A percentile compares a stretch with the other conserved stretches of the same genome.
Evolutionary conservation across 169 alveolate species (phyloP).

Genomic region (Blepharisma undulans): DNA sequence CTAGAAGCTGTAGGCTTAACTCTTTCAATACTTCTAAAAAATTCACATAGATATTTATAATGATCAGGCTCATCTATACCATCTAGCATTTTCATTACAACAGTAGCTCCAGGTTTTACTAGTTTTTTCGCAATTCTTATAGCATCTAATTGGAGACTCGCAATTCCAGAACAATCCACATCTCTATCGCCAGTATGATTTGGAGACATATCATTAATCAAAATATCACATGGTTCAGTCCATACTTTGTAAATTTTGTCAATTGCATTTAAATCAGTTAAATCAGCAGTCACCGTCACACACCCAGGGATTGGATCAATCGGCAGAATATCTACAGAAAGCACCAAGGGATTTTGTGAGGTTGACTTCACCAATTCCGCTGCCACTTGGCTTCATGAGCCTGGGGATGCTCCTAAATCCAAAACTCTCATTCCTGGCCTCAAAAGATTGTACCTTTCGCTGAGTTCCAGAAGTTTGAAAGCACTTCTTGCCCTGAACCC

Average conservation of each 20-base stretch:
- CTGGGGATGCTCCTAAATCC: constrained; percentile 83
- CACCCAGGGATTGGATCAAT: not conserved
- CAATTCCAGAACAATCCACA: constrained; percentile 41
- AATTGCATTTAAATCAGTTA: not conserved
- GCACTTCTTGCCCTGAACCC: constrained; percentile 71
- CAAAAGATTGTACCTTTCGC: constrained; percentile 49
- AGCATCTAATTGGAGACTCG: constrained; percentile 29
- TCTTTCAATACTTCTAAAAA: constrained; percentile 38
- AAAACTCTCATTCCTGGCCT: constrained; percentile 47
- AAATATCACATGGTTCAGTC: not conserved
- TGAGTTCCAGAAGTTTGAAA: constrained; percentile 66
- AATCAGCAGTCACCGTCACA: not conserved
- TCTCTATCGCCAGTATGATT: constrained; percentile 56
- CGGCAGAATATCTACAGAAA: constrained; percentile 13
- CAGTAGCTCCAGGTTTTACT: constrained; percentile 43
- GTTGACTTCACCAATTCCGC: not conserved
- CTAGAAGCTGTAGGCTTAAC: constrained; percentile 50
- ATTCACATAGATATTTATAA: not conserved
- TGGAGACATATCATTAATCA: constrained; percentile 57
- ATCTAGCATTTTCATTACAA: constrained; percentile 42
- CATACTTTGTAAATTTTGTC: not conserved
- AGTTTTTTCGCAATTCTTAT: constrained; percentile 18
- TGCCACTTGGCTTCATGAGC: constrained; percentile 79
- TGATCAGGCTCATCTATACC: constrained; percentile 8
- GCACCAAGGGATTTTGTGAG: not conserved